Percentiles rank a stretch among this genome's conserved stretches.
Conservation (phyloP, 2,329 filamentous ascomycete species). For the Stachybotrys chartarum region DNA sequence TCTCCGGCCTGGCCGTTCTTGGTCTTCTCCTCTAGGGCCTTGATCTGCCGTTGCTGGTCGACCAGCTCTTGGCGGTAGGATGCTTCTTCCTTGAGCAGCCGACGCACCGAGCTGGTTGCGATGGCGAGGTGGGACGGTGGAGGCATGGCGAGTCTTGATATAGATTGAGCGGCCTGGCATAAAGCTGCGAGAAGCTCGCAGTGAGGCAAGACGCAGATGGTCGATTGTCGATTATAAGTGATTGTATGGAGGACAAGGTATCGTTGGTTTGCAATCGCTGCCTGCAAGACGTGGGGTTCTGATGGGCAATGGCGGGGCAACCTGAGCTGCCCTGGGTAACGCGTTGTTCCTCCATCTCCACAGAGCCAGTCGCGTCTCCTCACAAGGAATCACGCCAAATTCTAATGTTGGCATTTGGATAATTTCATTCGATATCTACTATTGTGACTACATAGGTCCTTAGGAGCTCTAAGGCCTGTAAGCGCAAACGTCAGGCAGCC, state of each 20-base stretch:
- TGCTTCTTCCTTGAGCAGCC: conserved; percentile 84
- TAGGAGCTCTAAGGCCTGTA: background rate
- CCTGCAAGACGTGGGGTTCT: conserved; percentile 1
- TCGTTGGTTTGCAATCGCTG: background rate
- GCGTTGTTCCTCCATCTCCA: background rate
- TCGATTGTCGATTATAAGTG: no score
- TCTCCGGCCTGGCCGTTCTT: conserved; percentile 35
- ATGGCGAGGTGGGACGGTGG: conserved; percentile 71
- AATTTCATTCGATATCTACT: background rate
- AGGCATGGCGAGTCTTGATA: conserved; percentile 51
- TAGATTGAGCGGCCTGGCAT: background rate
- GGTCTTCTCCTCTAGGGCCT: conserved; percentile 58
- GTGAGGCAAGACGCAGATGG: background rate
- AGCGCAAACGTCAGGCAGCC: no score
- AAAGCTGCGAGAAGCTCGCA: background rate
- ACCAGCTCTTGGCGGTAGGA: conserved; percentile 84
- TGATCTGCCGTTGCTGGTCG: conserved; percentile 65
- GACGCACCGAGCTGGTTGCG: conserved; percentile 69
- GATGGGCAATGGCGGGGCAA: background rate
- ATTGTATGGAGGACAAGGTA: no score
- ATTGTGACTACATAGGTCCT: background rate
- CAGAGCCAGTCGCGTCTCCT: background rate
- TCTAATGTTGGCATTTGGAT: no score
- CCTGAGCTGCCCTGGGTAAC: background rate
- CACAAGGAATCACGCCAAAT: background rate